phyloP scores from a whole-genome alignment of 139 green algal species.

The Chlamydomonas schloesseri region DNA sequence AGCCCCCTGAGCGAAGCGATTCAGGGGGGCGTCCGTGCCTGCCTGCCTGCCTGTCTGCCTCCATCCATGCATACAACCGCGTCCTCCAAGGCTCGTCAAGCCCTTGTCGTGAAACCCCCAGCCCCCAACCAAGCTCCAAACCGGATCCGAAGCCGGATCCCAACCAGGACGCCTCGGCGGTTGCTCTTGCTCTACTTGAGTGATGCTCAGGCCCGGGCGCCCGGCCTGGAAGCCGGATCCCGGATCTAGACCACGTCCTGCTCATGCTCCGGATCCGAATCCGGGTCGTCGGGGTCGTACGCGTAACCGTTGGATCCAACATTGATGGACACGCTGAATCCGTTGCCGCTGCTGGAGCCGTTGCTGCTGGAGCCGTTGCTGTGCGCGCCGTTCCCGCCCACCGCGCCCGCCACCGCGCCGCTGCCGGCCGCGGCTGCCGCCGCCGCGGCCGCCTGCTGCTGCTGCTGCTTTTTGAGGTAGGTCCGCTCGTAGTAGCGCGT shows the following conservation, averaged over 20 bases:
- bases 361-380: neutral
- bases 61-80: too few relatives aligned
- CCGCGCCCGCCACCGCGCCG: neutral
- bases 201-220: too few relatives aligned
- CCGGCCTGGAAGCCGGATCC: neutral
- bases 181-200: too few relatives aligned
- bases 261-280: constrained; percentile 40
- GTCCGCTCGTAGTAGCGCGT: constrained; percentile 48
- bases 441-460: neutral
- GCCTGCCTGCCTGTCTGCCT: too few relatives aligned
- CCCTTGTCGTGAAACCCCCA: too few relatives aligned
- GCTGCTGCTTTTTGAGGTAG: neutral
- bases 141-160: too few relatives aligned
- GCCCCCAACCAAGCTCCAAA: too few relatives aligned
- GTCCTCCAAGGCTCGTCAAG: too few relatives aligned
- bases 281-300: neutral
- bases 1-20: too few relatives aligned
- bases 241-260: constrained; percentile 2
- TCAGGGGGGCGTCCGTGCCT: too few relatives aligned
- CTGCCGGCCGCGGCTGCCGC: too few relatives aligned
- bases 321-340: neutral
- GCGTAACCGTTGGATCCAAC: neutral
- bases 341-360: neutral
- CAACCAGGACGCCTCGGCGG: too few relatives aligned
- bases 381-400: neutral